Evolutionary conservation across 2,329 filamentous ascomycete species (phyloP).

Genomic region (Tolypocladium nubicola): DNA sequence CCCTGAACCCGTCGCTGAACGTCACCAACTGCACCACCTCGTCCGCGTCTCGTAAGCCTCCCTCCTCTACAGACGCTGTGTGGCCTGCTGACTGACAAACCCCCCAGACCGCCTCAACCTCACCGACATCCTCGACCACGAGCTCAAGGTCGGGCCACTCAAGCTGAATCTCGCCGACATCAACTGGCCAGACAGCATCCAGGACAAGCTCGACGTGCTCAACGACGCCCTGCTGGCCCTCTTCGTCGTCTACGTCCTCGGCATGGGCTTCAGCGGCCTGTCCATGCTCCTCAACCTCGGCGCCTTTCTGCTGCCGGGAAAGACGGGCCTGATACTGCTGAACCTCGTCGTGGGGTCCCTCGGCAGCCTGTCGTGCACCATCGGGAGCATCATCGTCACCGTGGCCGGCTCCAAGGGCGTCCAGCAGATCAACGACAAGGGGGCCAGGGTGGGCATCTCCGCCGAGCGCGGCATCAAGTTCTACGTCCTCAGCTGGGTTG

Average conservation of each 20-base stretch:
- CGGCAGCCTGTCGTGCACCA: slow-evolving; percentile 24
- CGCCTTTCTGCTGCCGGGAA: slow-evolving; percentile 21
- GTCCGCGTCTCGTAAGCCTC: slow-evolving; percentile 24
- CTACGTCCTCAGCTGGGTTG: slow-evolving; percentile 34
- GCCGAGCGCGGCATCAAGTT: slow-evolving; percentile 33
- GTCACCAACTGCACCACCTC: slow-evolving; percentile 33
- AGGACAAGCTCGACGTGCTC: slow-evolving; percentile 36
- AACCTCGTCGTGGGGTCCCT: slow-evolving; percentile 28
- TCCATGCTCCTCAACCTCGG: slow-evolving; percentile 28
- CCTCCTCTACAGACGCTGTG: neutral
- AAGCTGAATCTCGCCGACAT: slow-evolving; percentile 33
- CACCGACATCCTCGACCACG: slow-evolving; percentile 32
- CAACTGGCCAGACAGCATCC: slow-evolving; percentile 32
- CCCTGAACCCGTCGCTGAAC: slow-evolving; percentile 24
- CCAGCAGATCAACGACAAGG: slow-evolving; percentile 29
- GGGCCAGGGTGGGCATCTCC: slow-evolving; percentile 32
- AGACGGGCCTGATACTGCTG: slow-evolving; percentile 13
- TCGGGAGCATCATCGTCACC: slow-evolving; percentile 33
- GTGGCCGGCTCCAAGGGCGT: slow-evolving; percentile 29
- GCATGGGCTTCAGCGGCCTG: slow-evolving; percentile 29
- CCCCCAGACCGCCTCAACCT: slow-evolving; percentile 32
- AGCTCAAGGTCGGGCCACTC: slow-evolving; percentile 34
- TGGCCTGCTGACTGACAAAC: neutral
- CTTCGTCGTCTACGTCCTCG: slow-evolving; percentile 38
- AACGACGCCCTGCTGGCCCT: slow-evolving; percentile 36